Conservation (phyloP, 306 rosid species). For the Cucurbita ficifolia region DNA sequence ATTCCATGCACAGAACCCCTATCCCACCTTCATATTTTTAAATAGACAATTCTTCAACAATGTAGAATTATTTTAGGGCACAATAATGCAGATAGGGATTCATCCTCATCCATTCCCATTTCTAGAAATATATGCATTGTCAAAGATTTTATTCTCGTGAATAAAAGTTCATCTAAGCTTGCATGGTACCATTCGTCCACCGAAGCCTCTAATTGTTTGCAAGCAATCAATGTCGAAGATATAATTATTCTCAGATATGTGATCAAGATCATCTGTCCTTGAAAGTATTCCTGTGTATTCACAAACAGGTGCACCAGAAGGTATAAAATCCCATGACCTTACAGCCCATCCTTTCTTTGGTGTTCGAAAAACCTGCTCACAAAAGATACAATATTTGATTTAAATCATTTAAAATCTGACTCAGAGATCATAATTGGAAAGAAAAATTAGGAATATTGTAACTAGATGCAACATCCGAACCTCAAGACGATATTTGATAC, state of each 20-base stretch:
- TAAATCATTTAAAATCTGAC: not conserved
- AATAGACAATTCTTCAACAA: too few relatives aligned
- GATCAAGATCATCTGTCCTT: constrained; percentile 69
- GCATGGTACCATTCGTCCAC: constrained; percentile 71
- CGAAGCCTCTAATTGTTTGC: constrained; percentile 84
- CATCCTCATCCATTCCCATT: too few relatives aligned
- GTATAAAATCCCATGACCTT: constrained; percentile 93
- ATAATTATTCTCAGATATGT: constrained; percentile 45
- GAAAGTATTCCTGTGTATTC: constrained; percentile 72
- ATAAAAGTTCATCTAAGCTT: not conserved
- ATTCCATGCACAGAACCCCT: too few relatives aligned
- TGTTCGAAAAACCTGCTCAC: constrained; percentile 64
- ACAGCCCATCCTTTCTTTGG: constrained; percentile 98
- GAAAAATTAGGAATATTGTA: not conserved
- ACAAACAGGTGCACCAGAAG: constrained; percentile 92
- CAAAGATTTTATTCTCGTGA: not conserved
- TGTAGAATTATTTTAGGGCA: too few relatives aligned
- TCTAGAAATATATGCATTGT: not conserved
- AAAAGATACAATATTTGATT: not conserved
- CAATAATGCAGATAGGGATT: too few relatives aligned
- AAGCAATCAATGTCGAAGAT: constrained; percentile 89
- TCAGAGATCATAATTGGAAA: not conserved
- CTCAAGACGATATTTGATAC: constrained; percentile 67
- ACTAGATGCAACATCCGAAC: constrained; percentile 18
- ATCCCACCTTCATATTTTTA: too few relatives aligned